Base-by-base conservation (phyloP, 192 early-diverging fungal species). In the Phlyctochytrium arcticum region DNA sequence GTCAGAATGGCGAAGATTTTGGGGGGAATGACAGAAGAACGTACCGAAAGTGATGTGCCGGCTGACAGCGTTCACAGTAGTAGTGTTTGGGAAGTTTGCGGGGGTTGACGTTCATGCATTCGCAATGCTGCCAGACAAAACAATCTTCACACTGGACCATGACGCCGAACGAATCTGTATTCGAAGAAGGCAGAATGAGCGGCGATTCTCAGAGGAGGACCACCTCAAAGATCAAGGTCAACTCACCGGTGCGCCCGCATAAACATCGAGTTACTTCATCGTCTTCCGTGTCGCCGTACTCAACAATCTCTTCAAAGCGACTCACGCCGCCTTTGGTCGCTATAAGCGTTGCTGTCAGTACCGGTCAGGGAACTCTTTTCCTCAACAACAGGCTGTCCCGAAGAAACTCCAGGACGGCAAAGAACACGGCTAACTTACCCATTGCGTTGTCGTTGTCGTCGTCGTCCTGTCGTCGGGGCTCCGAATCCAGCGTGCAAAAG, bases 81-180 rank as follows among this genome's bases (percentile, higher is more conserved):
- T 96, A 96, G 58, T 93, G 84, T 59, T 94, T 90, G 10, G 91
- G 91, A 36, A 90, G 85, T 23, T 89, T 85, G 44, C 86, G 77
- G 53, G 86, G 83, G 55, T 80, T 80, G 50, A 96, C 69, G 53
- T 88, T 88, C 69, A 96, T 88, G 75, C 94, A 96, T n/a, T 89
- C 83, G 53, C 89, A 88, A 68, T 96, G 94, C 72, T 96, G 94
- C 94, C 94, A 96, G 4, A 93, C 90, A 49, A 87, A 79, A 77
- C 94, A 96, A 6, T 83, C 80, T 64, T 96, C 94, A 76, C 94
- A 96, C 71, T 96, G 91, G 32, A 96, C 90, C 94, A 93, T 93
- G 55, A 54, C 39, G 17, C 77, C 78, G 48, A 73, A 75, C 4
- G 73, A 72, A 15, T 65, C 73, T 75, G 35, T 19, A 17, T 5